Base-by-base conservation (phyloP, 225 moss, liverwort and hornwort genomes). In the Asterella californica region DNA sequence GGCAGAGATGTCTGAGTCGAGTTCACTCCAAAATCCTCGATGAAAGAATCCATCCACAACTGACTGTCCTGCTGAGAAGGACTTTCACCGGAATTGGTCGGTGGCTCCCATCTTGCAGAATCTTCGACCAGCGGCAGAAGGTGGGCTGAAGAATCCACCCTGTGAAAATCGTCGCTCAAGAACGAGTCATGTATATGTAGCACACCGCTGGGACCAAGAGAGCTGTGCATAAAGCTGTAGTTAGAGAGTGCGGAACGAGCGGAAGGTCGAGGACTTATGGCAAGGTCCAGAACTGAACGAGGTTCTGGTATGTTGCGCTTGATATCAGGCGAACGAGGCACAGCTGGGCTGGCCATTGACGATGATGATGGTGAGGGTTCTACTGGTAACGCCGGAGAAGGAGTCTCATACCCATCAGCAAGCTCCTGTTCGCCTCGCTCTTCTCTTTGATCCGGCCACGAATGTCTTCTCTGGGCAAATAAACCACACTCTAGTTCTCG, bases 11-110 rank as follows among this genome's bases (percentile, higher is more conserved):
- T 90, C 75, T 21, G 34, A 79, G 87, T 34, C 78, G 89, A 55
- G 86, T 84, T 83, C 81, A 91, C 71, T 83, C 91, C 74, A 33
- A 96, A 82, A 61, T 96, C 96, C 59, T 94, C 92, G 72, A 94
- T 85, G 47, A 96, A 82, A 24, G 90, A 92, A 9, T 92, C 91
- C 94, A 94, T 94, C 96, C 94, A 96, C 77, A 84, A 36, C 60
- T 82, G 74, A 42, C 76, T 93, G 78, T 84, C 87, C 85, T 78
- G 89, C 88, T 54, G 90, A 80, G 72, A 70, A 32, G 80, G 92
- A 85, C 78, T 89, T 73, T 86, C 90, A 72, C 38, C 84, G 83
- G 37, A 92, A 46, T 25, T 45, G 5, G 57, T 76, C 57, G 4
- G 82, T 79, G 69, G 89, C 76, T 69, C 89, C 95, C 92, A 92